Evolutionary conservation across 2,329 filamentous ascomycete species (phyloP).

Genomic region (Sporothrix pseudoabietina): DNA sequence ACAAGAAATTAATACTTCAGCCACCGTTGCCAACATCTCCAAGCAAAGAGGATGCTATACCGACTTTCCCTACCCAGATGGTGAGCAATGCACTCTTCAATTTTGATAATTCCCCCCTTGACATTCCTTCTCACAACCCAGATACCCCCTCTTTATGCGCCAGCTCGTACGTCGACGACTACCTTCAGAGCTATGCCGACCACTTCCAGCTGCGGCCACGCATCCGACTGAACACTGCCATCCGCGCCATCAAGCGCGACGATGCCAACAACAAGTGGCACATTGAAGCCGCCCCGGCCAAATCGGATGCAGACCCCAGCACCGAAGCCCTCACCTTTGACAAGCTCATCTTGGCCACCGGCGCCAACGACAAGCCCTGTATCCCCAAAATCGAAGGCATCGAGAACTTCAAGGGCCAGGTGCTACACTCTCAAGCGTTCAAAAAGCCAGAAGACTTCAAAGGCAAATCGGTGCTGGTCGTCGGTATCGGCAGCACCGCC

Average conservation of each 20-base stretch:
- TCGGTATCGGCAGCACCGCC: slow-evolving; percentile 3
- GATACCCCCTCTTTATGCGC: neutral
- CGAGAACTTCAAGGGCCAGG: neutral
- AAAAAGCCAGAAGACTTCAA: slow-evolving; percentile 7
- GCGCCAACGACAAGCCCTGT: neutral
- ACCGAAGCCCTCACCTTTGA: neutral
- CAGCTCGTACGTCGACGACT: slow-evolving; percentile 13
- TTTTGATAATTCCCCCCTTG: neutral
- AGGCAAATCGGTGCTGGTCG: slow-evolving; percentile 6
- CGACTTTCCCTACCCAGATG: slow-evolving; percentile 15
- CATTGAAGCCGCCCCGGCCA: neutral
- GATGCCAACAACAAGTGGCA: slow-evolving; percentile 10
- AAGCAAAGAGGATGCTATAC: slow-evolving; percentile 6
- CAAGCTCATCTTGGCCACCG: slow-evolving; percentile 2
- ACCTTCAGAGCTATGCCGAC: slow-evolving; percentile 19
- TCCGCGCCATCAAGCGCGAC: neutral
- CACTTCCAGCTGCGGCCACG: slow-evolving; percentile 2
- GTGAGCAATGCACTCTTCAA: neutral
- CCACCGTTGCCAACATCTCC: slow-evolving; percentile 14
- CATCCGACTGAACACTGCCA: neutral
- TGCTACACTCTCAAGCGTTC: neutral
- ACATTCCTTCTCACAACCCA: neutral
- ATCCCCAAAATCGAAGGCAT: slow-evolving; percentile 12
- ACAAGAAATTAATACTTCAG: neutral
- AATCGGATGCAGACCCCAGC: neutral